Base-by-base conservation (phyloP, 1,284 basidiomycete genomes). In the Microbotryum saponariae region DNA sequence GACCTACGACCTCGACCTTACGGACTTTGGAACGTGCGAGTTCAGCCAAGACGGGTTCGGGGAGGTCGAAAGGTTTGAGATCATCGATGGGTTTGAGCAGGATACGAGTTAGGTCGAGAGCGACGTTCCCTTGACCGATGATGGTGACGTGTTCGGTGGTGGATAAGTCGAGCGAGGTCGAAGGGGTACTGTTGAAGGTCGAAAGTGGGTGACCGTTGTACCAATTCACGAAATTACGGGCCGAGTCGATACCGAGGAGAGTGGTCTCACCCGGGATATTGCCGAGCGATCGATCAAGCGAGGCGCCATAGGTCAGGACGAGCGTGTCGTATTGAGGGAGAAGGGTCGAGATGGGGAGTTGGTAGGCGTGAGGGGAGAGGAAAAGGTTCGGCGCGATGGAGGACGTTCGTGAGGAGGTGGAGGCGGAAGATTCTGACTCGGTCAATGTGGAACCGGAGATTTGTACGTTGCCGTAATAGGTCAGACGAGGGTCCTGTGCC, bases 111-210 rank as follows among this genome's bases (percentile, higher is more conserved):
- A 96, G 82, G 70, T 99, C 96, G 25, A 99, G 79, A 5, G 93
- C 89, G 54, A 99, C 96, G 72, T 99, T 98, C 18, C 96, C 94
- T 65, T 94, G 91, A 0, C 96, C 94, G 52, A 98, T 87, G 53
- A 98, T 78, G 0, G 89, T 85, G 50, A 96, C 85, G 66, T 91
- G 86, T 6, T 79, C 74, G 0, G 83, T 76, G 37, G 79, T 78
- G 42, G 83, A 79, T 0, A 97, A 80, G 9, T 76, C 73, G 27
- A 76, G 81, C 1, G 72, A 61, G 12, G 37, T 42, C 12, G 37
- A 42, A 42, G 37, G 37, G 16, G 37, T 12, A 1, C 14, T 10
- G 18, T 42, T 42, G 12, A 42, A 18, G 7, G 70, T 68, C 29
- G 76, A 77, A 45, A 80, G 79, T 1, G 93, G 93, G 75, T 98